Conservation (phyloP, 331 rosid species). For the Rhamnella rubrinervis region DNA sequence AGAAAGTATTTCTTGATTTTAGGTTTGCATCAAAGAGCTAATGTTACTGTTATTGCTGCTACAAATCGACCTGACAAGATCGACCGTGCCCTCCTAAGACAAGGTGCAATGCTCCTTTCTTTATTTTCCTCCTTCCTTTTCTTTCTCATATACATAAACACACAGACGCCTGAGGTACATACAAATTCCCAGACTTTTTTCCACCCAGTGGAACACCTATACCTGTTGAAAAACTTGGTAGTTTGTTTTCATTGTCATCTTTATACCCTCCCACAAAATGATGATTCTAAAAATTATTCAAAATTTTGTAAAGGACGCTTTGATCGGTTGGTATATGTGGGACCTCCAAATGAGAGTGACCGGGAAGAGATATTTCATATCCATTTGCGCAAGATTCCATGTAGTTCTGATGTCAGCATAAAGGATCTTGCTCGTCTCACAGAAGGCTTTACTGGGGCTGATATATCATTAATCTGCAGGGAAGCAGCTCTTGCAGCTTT, state of each 20-base stretch:
- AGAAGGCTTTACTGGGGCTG: slow-evolving; percentile 82
- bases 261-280: not conserved
- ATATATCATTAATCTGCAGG: slow-evolving; percentile 75
- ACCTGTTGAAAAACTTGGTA: not conserved
- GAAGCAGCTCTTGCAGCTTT: slow-evolving; percentile 81
- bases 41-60: slow-evolving; percentile 89
- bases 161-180: not conserved
- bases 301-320: slow-evolving; percentile 65
- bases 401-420: slow-evolving; percentile 59
- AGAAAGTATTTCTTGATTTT: slow-evolving; percentile 6
- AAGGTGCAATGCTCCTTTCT: slow-evolving; percentile 49
- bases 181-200: not conserved
- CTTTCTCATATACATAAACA: not conserved
- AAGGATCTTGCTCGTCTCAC: slow-evolving; percentile 61
- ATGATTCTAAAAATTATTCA: slow-evolving; percentile 13
- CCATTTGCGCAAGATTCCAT: slow-evolving; percentile 72
- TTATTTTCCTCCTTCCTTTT: not conserved
- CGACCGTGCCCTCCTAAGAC: slow-evolving; percentile 85
- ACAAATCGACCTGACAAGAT: slow-evolving; percentile 96
- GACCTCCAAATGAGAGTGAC: slow-evolving; percentile 77
- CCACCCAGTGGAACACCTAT: not conserved
- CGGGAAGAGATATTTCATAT: slow-evolving; percentile 79
- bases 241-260: not conserved
- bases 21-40: slow-evolving; percentile 85
- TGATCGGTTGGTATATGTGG: slow-evolving; percentile 86